Evolutionary conservation across 495 filamentous ascomycete species (phyloP), one percentile per base, ranked within the genome.

Genomic region (Talaromyces borbonicus): DNA sequence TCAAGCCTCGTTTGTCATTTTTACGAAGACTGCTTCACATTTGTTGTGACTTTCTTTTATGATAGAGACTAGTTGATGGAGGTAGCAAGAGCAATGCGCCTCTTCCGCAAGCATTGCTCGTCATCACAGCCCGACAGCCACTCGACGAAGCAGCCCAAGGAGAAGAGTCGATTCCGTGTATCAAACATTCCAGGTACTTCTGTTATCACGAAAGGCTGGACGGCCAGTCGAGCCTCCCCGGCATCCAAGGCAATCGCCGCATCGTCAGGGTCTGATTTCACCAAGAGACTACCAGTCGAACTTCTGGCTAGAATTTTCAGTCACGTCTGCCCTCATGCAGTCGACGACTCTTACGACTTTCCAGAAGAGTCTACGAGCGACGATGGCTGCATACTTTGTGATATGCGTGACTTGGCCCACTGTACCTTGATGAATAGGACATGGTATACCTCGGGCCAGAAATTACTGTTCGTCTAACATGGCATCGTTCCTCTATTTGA

Each of bases 331-430:
- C 90, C 92, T 12, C 92, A 96, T 62, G 65, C 78, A 15, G 58
- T 63, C 16, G 88, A 98, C 58, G 68, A 83, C 49, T 81, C 70
- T 46, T 95, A 90, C 62, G 77, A 81, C 39, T 79, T 79, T 18
- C 89, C 84, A 46, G 92, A 97, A 66, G 75, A 85, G 56, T 88
- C 85, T 33, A 77, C 82, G 51, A 73, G 82, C 33, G 85, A 83
- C 52, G 81, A 89, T 75, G 84, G 81, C 50, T 98, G 92, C 64
- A 90, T 90, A 86, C 80, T 95, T 22, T 98, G 92, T 69, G 89
- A 95, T 67, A 76, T 93, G 69, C 83, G 90, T 50, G 90, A 97
- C 59, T 75, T 98, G 46, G 81, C 87, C 32, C 79, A 83, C 55
- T 89, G 85, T 62, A 75, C 80, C 16, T 66, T 74, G 49, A 85